These are phyloP conservation scores for Cyclocybe aegerita DNA, from an alignment of 768 basidiomycete species.

Conservation along the genomic window DNA sequence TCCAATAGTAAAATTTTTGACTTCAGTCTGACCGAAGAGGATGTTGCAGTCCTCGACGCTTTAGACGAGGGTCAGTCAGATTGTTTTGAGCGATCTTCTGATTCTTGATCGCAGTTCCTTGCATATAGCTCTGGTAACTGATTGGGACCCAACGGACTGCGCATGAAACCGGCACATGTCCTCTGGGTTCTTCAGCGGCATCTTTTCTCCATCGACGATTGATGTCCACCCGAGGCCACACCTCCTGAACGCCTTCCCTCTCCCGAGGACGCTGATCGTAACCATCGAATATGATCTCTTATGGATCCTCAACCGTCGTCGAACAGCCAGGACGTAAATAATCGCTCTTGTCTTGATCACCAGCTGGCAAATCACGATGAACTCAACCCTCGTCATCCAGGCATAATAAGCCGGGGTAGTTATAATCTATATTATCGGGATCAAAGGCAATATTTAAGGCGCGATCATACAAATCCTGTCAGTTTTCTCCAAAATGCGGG, in stretches of 20 bases:
- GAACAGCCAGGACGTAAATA: neutral
- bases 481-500: constrained; percentile 7
- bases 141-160: constrained; percentile 35
- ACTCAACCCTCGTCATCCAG: neutral
- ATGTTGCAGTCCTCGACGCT: constrained; percentile 48
- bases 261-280: no score
- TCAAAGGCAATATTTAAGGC: constrained; percentile 13
- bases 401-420: neutral
- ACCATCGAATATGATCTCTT: no score
- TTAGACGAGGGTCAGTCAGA: constrained; percentile 49
- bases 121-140: constrained; percentile 36
- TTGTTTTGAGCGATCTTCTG: neutral
- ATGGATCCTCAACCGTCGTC: neutral
- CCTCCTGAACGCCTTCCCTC: no score
- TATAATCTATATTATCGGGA: constrained; percentile 13
- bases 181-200: neutral
- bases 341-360: neutral
- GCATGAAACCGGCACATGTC: constrained; percentile 6
- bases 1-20: constrained; percentile 64
- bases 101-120: constrained; percentile 1
- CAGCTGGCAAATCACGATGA: neutral
- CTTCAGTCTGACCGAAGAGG: constrained; percentile 52
- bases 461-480: constrained; percentile 11
- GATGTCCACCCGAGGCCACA: no score
- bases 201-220: neutral